A percentile compares a stretch with the other conserved stretches of the same genome.
Conservation (phyloP, 495 filamentous ascomycete species). For the Tuber calosporum region DNA sequence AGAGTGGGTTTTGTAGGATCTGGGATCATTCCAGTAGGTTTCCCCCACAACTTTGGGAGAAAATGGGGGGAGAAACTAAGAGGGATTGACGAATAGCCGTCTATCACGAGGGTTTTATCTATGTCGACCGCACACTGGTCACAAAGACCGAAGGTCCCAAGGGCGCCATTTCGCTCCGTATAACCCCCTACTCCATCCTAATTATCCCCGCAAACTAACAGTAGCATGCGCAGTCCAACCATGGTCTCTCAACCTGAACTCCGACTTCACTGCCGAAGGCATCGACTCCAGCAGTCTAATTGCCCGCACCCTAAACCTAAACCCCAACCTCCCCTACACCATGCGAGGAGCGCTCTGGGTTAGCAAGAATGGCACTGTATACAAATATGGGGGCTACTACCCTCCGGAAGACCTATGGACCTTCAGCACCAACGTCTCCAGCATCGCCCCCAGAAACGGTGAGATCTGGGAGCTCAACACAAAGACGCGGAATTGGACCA, state of each 20-base stretch:
- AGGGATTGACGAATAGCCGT: not conserved
- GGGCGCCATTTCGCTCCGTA: not conserved
- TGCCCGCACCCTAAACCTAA: not conserved
- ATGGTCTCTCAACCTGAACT: not conserved
- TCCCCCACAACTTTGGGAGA: not conserved
- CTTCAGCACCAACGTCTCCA: not conserved
- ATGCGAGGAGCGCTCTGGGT: constrained; percentile 13
- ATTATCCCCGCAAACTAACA: not conserved
- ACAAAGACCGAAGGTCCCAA: not conserved
- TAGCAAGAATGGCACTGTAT: constrained; percentile 6
- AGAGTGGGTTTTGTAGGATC: not conserved
- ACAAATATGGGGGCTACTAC: constrained; percentile 16
- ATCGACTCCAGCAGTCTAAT: not conserved
- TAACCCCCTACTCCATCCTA: not conserved
- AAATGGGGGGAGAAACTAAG: not conserved
- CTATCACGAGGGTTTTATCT: not conserved
- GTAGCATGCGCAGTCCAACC: not conserved
- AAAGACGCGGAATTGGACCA: constrained; percentile 8
- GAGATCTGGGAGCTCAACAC: constrained; percentile 22
- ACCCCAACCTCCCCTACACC: constrained; percentile 6
- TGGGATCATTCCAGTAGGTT: not conserved
- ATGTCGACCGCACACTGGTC: constrained; percentile 1
- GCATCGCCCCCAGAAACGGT: not conserved
- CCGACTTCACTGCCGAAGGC: not conserved
- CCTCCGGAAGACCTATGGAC: constrained; percentile 1